Evolutionary conservation across 305 asterid genomes (phyloP), one percentile per base, ranked within the genome.

Genomic region (Lippia alba): DNA sequence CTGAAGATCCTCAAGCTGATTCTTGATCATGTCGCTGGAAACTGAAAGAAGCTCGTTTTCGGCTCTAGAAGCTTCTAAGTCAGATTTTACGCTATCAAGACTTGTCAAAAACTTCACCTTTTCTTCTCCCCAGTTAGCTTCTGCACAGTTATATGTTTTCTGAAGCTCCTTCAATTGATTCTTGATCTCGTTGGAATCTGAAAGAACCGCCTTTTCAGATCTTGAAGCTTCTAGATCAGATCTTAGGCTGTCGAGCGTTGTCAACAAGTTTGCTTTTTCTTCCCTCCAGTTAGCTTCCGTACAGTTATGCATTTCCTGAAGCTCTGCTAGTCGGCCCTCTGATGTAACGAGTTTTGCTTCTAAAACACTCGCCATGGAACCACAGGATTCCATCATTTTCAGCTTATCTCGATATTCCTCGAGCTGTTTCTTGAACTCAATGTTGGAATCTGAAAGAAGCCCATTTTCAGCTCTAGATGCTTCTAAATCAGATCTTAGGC

Each of bases 21-120:
- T 73, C 33, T 59, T 61, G 56, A 71, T 66, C 75, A 66, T 70
- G 53, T 67, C 30, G 24, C 81, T 85, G 61, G 87, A 84, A 74
- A 79, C 86, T 33, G 85, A 84, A 77, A 93, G 90, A 72, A 87
- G 81, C 78, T 82, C 78, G 69, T 74, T 85, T 63, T 86, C 85
- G 74, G 81, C 85, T 69, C 61, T 51, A 46, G 91, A 75, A 45
- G 69, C 80, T 70, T 91, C 93, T 34, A 89, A 78, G 51, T 88
- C 85, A 19, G 83, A 84, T 81, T 80, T 86, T 59, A 84, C 73
- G 54, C 82, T 77, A 11, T 77, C 76, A 49, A 83, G 69, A 76
- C 56, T 69, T 16, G 76, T 66, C 74, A 72, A 56, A 74, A 94
- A 70, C 67, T 78, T 60, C 36, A 62, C 61, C 51, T 78, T 94